Evolutionary conservation across 2,329 filamentous ascomycete species (phyloP), one percentile per base, ranked within the genome.

Genomic region (Penicillium digitatum): DNA sequence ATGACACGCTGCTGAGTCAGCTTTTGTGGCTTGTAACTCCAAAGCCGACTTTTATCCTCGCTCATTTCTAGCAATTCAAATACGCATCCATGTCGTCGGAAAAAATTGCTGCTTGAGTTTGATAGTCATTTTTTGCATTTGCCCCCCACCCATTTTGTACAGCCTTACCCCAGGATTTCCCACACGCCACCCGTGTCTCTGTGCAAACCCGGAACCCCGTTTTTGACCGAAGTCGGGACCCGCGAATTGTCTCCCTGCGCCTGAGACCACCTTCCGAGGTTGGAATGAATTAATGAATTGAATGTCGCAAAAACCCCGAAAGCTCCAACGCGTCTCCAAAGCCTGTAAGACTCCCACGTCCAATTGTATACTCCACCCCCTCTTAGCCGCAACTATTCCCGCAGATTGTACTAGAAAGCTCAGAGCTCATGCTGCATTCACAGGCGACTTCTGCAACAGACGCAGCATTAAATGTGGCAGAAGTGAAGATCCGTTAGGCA

Each of bases 381-480:
- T 26, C 29, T 51, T 52, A 48, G 55, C 51, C 48, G 52, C 51
- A 48, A 37, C 31, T 40, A 20, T 22, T 9, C 27, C 38, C 27
- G 37, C 48, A 20, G 39, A 51, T 37, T 39, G 20, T 44, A 50
- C 20, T 10, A 43, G 26, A 43, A 35, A 34, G 43, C 31, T 43
- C 32, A 20, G 37, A 52, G 29, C 56, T 63, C 39, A 61, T 54
- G 10, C 20, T n/a, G 32, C 32, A 51, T 46, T 26, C 35, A 44
- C 43, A 68, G 66, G 75, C 64, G 80, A 82, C 64, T 77, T 79
- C 63, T 82, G 80, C 65, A 78, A 82, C 63, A 65, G 72, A 53
- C 70, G 78, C 37, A 77, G 74, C 61, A 79, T 79, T 20, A 71
- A 75, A 52, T 81, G 78, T 60, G 68, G 68, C 43, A 70, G 68